Evolutionary conservation across 2,329 filamentous ascomycete species (phyloP), one percentile per base, ranked within the genome.

Genomic region (Cercospora nicotianae): DNA sequence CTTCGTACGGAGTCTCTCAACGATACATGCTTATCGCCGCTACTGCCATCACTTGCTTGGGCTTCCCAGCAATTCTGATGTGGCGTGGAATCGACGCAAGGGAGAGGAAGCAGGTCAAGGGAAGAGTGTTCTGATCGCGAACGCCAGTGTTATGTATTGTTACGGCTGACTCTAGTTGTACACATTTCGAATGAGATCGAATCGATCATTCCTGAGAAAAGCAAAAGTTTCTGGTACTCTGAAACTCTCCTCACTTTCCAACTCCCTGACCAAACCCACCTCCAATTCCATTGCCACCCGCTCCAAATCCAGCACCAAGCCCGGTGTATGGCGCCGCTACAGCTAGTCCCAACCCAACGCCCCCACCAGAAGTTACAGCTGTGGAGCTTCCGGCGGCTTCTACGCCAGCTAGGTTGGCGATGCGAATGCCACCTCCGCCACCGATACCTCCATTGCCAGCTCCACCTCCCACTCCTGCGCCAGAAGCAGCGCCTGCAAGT

Each of bases 101-200:
- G 60, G 45, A 67, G 64, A 70, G 60, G 48, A 68, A 69, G 64
- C 69, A 70, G 51, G 67, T 68, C 6, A 70, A 69, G 66, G 69
- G 69, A n/a, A 57, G 55, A 45, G 68, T 70, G 5, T 66, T 70
- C 12, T 70, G 60, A 59, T 28, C 31, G 5, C 20, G 48, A 28
- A 55, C 23, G 23, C 23, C 48, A 5, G 1, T 55, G 23, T 51
- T n/a, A 53, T 55, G 48, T 55, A 28, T 7, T 48, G 48, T 55
- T 28, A n/a, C 23, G 48, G 20, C 30, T 26, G 58, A n/a, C 18
- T 9, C 1, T 20, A n/a, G 12, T 60, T 23, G 4, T 60, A 36
- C 20, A 36, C 20, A 16, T 26, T n/a, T 10, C 8, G 33, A 36
- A 60, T 28, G 30, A 60, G 39, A 10, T n/a, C 31, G 33, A 16